A percentile compares a stretch with the other conserved stretches of the same genome.
phyloP scores from a whole-genome alignment of 1,139 yeast species.

The Arxiozyma heterogenica region DNA sequence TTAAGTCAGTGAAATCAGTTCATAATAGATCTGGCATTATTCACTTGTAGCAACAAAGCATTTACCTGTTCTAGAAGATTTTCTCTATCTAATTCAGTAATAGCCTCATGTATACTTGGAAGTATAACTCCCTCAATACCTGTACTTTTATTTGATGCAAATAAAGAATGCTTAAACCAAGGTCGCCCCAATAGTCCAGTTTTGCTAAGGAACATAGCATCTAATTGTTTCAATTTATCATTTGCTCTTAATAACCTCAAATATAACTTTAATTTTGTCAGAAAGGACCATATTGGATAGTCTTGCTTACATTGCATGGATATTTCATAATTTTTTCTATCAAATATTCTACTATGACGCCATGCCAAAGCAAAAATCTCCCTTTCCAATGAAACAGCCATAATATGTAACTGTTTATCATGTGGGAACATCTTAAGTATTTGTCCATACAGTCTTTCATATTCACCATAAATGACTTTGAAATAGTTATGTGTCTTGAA shows the following conservation, averaged over 20 bases:
- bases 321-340: conserved; percentile 24
- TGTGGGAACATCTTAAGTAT: conserved; percentile 14
- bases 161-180: conserved; percentile 39
- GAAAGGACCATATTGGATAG: conserved; percentile 61
- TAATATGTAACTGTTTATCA: conserved; percentile 12
- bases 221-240: conserved; percentile 44
- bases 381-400: conserved; percentile 8
- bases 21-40: conserved; percentile 13
- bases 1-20: conserved; percentile 6
- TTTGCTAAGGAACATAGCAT: conserved; percentile 33
- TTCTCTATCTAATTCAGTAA: conserved; percentile 28
- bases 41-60: conserved; percentile 19
- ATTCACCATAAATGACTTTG: conserved; percentile 18
- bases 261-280: conserved; percentile 48
- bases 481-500: conserved; percentile 33
- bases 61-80: conserved; percentile 26
- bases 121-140: conserved; percentile 31
- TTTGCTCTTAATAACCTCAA: conserved; percentile 50
- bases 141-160: conserved; percentile 33
- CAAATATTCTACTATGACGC: conserved; percentile 18
- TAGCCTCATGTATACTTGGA: conserved; percentile 37
- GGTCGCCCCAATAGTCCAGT: conserved; percentile 30
- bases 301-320: conserved; percentile 46
- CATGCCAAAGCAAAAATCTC: not conserved
- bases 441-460: conserved; percentile 6